These are phyloP conservation scores for Fusarium hainanense DNA, from an alignment of 2,329 filamentous ascomycete species.

Conservation along the genomic window DNA sequence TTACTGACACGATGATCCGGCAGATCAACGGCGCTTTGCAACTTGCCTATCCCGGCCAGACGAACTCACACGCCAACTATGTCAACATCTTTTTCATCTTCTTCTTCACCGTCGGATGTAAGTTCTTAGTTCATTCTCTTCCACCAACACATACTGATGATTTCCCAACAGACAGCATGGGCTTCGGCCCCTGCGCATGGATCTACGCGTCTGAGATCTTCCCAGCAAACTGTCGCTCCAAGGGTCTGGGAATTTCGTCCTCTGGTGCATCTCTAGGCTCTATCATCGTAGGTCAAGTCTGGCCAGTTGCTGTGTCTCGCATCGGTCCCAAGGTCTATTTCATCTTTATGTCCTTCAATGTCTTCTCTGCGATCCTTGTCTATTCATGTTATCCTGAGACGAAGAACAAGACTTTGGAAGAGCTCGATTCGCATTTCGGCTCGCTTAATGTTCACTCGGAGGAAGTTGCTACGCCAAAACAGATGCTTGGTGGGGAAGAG, in stretches of 20 bases:
- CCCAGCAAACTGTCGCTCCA: slow-evolving; percentile 20
- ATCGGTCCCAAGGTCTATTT: slow-evolving; percentile 18
- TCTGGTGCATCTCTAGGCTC: slow-evolving; percentile 17
- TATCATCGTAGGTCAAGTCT: slow-evolving; percentile 20
- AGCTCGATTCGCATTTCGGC: slow-evolving; percentile 21
- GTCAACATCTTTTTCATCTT: slow-evolving; percentile 27
- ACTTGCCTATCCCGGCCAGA: slow-evolving; percentile 15
- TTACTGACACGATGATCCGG: not conserved
- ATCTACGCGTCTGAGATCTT: slow-evolving; percentile 28
- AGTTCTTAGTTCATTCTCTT: fast-evolving
- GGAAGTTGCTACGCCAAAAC: slow-evolving; percentile 19
- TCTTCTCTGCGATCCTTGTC: slow-evolving; percentile 12
- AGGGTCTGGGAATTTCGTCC: slow-evolving; percentile 18
- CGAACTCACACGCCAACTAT: slow-evolving; percentile 16
- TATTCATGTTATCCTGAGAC: slow-evolving; percentile 25
- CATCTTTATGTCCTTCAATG: slow-evolving; percentile 20
- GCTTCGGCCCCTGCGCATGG: slow-evolving; percentile 17
- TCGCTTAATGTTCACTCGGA: slow-evolving; percentile 21
- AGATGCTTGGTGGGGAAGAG: slow-evolving; percentile 17
- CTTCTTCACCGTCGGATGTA: slow-evolving; percentile 21
- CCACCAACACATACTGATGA: not conserved
- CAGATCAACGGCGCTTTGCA: slow-evolving; percentile 21
- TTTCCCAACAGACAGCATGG: slow-evolving; percentile 13
- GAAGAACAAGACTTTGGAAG: slow-evolving; percentile 16
- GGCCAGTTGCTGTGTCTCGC: slow-evolving; percentile 7